Conservation (phyloP, 169 alveolate species). For the Besnoitia besnoiti region DNA sequence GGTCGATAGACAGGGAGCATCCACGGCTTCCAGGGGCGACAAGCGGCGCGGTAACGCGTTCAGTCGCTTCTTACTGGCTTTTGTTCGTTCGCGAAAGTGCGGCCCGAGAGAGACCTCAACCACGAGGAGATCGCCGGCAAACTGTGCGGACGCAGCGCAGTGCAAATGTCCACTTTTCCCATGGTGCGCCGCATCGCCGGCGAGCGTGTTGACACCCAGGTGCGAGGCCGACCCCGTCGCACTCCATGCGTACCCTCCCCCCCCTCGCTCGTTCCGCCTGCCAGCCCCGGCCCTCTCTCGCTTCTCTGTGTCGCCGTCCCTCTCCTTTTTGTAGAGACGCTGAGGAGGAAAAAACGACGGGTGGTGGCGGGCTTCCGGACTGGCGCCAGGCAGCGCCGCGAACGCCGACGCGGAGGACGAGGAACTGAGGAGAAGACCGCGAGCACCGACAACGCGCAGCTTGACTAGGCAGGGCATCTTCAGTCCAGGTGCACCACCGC, state of each 20-base stretch:
- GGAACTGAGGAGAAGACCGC: not conserved
- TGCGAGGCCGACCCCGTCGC: too few species aligned
- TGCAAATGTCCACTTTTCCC: too few species aligned
- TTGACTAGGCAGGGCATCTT: not conserved
- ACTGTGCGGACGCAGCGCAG: not conserved
- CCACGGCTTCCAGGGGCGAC: too few species aligned
- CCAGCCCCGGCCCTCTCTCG: not conserved
- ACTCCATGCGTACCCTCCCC: too few species aligned
- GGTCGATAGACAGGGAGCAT: too few species aligned
- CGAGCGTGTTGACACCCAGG: too few species aligned
- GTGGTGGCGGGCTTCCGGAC: not conserved
- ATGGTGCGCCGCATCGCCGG: too few species aligned
- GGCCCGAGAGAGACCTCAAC: not conserved
- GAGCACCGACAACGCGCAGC: not conserved
- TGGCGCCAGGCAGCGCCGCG: not conserved
- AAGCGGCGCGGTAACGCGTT: too few species aligned
- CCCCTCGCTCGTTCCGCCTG: too few species aligned
- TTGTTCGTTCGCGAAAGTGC: not conserved
- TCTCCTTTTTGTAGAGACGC: not conserved
- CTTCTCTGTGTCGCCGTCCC: not conserved
- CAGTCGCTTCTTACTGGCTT: not conserved
- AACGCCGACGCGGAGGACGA: not conserved
- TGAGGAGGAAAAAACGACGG: not conserved
- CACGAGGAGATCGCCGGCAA: not conserved
- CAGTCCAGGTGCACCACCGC: too few species aligned